Conservation (phyloP, 176 grass and related monocot species). For the Areca catechu region DNA sequence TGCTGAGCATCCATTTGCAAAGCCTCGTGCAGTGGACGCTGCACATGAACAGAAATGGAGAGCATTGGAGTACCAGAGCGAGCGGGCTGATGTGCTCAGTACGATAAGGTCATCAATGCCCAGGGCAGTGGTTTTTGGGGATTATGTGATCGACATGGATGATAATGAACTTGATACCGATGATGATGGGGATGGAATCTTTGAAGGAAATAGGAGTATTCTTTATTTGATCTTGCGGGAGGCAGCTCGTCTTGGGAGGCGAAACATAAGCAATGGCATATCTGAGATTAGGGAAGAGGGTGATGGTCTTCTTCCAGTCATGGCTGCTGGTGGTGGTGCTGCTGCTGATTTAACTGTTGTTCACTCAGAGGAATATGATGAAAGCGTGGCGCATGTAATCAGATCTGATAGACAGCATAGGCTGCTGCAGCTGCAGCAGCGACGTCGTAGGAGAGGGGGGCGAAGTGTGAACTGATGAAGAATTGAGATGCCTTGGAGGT, state of each 20-base stretch:
- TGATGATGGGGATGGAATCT: slow-evolving; percentile 36
- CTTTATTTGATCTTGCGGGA: slow-evolving; percentile 73
- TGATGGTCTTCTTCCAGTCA: slow-evolving; percentile 8
- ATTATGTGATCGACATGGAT: slow-evolving; percentile 58
- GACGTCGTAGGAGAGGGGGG: slow-evolving; percentile 57
- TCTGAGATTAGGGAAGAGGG: slow-evolving; percentile 27
- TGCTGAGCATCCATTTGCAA: slow-evolving; percentile 64
- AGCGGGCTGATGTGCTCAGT: slow-evolving; percentile 83
- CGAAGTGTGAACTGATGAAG: slow-evolving; percentile 8
- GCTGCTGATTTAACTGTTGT: slow-evolving; percentile 23
- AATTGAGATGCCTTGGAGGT: no score
- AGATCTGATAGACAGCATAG: slow-evolving; percentile 37
- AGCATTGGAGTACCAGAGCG: slow-evolving; percentile 74
- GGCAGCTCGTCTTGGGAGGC: slow-evolving; percentile 54
- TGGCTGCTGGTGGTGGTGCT: slow-evolving; percentile 4
- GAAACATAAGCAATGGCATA: slow-evolving; percentile 30
- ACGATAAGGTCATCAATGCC: slow-evolving; percentile 74
- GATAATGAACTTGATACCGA: slow-evolving; percentile 34
- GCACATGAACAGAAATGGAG: slow-evolving; percentile 80
- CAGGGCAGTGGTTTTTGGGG: slow-evolving; percentile 70
- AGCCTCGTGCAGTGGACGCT: slow-evolving; percentile 74
- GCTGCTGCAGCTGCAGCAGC: neutral
- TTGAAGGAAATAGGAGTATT: slow-evolving; percentile 37
- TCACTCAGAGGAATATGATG: slow-evolving; percentile 43
- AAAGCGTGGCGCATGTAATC: slow-evolving; percentile 25